Conservation (phyloP, 192 early-diverging fungal genomes). For the Umbelopsis vinacea region DNA sequence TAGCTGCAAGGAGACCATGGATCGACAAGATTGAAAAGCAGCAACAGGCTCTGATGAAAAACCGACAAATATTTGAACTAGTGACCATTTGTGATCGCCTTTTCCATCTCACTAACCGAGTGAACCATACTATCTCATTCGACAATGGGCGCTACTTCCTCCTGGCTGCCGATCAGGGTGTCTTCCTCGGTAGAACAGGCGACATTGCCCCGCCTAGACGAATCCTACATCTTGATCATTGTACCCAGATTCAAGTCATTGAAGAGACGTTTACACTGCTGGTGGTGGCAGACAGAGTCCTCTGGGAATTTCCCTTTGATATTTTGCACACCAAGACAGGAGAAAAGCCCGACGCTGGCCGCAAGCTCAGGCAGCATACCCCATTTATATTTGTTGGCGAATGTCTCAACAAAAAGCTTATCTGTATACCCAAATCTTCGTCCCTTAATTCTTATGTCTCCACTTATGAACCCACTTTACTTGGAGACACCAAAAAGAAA, state of each 20-base stretch:
- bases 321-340: slow-evolving; percentile 47
- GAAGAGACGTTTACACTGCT: slow-evolving; percentile 80
- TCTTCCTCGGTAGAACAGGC: slow-evolving; percentile 59
- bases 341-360: slow-evolving; percentile 34
- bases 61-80: slow-evolving; percentile 58
- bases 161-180: slow-evolving; percentile 84
- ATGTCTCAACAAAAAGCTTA: slow-evolving; percentile 53
- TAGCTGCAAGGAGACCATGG: slow-evolving; percentile 82
- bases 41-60: slow-evolving; percentile 45
- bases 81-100: slow-evolving; percentile 54
- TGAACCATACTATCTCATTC: slow-evolving; percentile 58
- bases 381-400: slow-evolving; percentile 78
- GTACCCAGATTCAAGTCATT: slow-evolving; percentile 87
- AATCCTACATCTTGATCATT: slow-evolving; percentile 72
- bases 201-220: slow-evolving; percentile 37
- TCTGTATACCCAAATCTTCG: slow-evolving; percentile 75
- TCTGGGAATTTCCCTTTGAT: slow-evolving; percentile 61
- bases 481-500: slow-evolving; percentile 51
- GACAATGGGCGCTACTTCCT: slow-evolving; percentile 65
- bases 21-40: slow-evolving; percentile 77
- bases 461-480: slow-evolving; percentile 70
- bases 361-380: slow-evolving; percentile 63
- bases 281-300: slow-evolving; percentile 76
- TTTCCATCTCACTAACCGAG: slow-evolving; percentile 58
- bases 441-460: slow-evolving; percentile 79